These are phyloP conservation scores for Cymbopogon citratus DNA, from an alignment of 176 grass and related monocot genomes.

Conservation along the genomic window DNA sequence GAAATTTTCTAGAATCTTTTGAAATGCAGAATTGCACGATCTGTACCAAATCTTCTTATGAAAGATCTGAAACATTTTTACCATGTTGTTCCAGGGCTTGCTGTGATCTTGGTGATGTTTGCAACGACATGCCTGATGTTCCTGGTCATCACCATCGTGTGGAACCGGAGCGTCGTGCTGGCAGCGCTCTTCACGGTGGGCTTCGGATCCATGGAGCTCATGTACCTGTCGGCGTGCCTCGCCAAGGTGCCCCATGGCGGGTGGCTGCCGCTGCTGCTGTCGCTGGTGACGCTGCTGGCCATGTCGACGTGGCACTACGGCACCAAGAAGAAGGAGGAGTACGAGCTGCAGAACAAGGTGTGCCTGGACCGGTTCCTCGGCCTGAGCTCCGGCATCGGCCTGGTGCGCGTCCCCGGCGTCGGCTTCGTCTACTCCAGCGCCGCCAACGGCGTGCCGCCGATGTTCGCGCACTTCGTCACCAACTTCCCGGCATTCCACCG, in stretches of 20 bases:
- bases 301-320: slow-evolving; percentile 95
- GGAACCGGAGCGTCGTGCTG: slow-evolving; percentile 38
- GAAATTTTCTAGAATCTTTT: neutral
- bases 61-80: too few relatives aligned
- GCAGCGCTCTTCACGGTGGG: slow-evolving; percentile 51
- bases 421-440: slow-evolving; percentile 69
- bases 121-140: slow-evolving; percentile 90
- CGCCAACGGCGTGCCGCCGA: slow-evolving; percentile 51
- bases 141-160: slow-evolving; percentile 71
- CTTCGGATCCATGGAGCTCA: slow-evolving; percentile 73
- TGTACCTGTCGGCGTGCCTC: slow-evolving; percentile 65
- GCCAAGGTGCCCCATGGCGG: slow-evolving; percentile 70
- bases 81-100: slow-evolving; percentile 43
- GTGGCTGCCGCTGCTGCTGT: slow-evolving; percentile 72
- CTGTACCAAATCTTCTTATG: neutral
- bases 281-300: slow-evolving; percentile 37
- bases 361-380: slow-evolving; percentile 54
- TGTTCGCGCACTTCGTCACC: slow-evolving; percentile 96
- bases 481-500: slow-evolving; percentile 94
- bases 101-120: slow-evolving; percentile 77
- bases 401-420: slow-evolving; percentile 63
- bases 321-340: slow-evolving; percentile 64
- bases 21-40: neutral
- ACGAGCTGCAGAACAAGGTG: slow-evolving; percentile 82
- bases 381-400: slow-evolving; percentile 59